A percentile compares a stretch with the other conserved stretches of the same genome.
Conservation (phyloP, 2,329 filamentous ascomycete genomes). For the Fusarium pseudograminearum region DNA sequence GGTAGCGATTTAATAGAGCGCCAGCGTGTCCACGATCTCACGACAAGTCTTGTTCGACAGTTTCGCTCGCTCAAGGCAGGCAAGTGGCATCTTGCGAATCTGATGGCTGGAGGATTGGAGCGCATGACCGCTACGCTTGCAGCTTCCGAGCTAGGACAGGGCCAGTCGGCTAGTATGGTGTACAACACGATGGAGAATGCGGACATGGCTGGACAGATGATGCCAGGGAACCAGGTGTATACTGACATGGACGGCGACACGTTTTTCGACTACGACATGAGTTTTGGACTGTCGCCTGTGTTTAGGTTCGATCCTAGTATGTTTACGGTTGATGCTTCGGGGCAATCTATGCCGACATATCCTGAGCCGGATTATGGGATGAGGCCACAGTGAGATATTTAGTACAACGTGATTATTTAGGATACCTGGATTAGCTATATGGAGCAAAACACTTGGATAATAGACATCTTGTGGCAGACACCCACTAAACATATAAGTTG, state of each 20-base stretch:
- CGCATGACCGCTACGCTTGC: conserved; percentile 51
- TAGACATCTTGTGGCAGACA: not conserved
- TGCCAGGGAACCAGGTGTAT: conserved; percentile 37
- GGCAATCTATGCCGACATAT: conserved; percentile 42
- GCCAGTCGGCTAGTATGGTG: conserved; percentile 11
- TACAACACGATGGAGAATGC: conserved; percentile 33
- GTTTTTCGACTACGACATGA: conserved; percentile 50
- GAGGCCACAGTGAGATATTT: conserved; percentile 30
- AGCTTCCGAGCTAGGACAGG: conserved; percentile 28
- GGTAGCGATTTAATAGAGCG: conserved; percentile 58
- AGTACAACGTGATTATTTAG: not conserved
- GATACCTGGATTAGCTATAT: conserved; percentile 14
- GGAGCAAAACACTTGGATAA: not conserved
- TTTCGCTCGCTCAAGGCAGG: conserved; percentile 58
- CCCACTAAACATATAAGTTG: not conserved
- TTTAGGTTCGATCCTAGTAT: conserved; percentile 47
- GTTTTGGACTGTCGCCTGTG: conserved; percentile 47
- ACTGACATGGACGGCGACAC: conserved; percentile 45
- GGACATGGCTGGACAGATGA: conserved; percentile 36
- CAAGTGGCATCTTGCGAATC: conserved; percentile 60
- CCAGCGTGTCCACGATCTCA: conserved; percentile 55
- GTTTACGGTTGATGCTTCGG: conserved; percentile 45
- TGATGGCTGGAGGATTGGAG: conserved; percentile 63
- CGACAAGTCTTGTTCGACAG: conserved; percentile 54
- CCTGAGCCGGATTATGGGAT: conserved; percentile 43